These are phyloP conservation scores for Geosmithia morbida DNA, from an alignment of 2,329 filamentous ascomycete genomes.

Conservation along the genomic window DNA sequence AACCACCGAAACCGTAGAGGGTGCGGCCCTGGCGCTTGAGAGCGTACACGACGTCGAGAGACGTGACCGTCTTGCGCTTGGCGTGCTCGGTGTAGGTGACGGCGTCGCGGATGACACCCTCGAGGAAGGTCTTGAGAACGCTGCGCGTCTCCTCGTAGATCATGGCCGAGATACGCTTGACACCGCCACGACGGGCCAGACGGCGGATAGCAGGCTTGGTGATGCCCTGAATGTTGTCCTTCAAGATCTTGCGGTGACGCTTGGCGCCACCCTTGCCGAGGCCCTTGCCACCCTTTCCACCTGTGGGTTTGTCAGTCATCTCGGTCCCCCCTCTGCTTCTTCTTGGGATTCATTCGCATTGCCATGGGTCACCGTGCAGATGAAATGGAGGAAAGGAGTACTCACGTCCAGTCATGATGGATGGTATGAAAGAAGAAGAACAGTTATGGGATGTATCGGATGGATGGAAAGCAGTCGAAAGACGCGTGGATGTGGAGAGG, in stretches of 20 bases:
- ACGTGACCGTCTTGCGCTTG: conserved; percentile 69
- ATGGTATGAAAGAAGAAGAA: not conserved
- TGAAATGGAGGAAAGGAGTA: conserved; percentile 13
- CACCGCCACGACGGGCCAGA: conserved; percentile 98
- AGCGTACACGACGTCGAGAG: conserved; percentile 52
- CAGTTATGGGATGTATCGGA: no score
- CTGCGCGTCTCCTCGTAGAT: conserved; percentile 69
- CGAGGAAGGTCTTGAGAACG: conserved; percentile 67
- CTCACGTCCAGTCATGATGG: conserved; percentile 57
- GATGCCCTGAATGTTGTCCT: conserved; percentile 99
- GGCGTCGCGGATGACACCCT: conserved; percentile 62
- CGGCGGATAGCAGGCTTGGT: conserved; percentile 97
- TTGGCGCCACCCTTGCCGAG: conserved; percentile 97
- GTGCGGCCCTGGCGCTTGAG: conserved; percentile 59
- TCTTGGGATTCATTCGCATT: no score
- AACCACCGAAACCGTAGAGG: conserved; percentile 84
- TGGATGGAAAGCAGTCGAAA: conserved; percentile 10
- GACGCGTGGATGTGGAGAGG: conserved; percentile 9
- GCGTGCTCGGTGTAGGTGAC: conserved; percentile 71
- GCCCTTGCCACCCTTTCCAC: conserved; percentile 93
- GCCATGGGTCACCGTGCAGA: conserved; percentile 8
- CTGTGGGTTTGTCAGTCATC: conserved; percentile 26
- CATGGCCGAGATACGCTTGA: conserved; percentile 99
- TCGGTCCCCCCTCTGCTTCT: no score
- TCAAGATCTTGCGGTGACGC: conserved; percentile 97